Percentiles rank a stretch among this genome's conserved stretches.
Conservation (phyloP, 176 grass and related monocot species). For the Hyparrhenia diplandra region DNA sequence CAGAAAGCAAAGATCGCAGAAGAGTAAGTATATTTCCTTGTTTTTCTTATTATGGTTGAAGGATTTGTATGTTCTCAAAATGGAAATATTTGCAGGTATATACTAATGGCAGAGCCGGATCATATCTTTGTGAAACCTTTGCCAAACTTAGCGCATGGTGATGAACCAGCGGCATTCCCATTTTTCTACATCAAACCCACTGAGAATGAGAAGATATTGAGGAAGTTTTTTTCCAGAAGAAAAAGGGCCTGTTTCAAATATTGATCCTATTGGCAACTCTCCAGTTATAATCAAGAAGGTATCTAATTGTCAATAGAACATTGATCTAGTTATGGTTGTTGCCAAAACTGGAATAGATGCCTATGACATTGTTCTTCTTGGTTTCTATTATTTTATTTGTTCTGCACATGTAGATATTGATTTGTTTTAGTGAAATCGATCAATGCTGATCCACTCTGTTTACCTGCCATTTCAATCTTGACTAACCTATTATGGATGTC, state of each 20-base stretch:
- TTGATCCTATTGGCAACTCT: conserved; percentile 95
- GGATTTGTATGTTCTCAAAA: background rate
- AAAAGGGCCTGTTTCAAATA: conserved; percentile 77
- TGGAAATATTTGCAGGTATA: conserved; percentile 64
- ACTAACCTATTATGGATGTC: background rate
- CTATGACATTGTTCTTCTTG: background rate
- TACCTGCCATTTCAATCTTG: background rate
- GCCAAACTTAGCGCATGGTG: conserved; percentile 76
- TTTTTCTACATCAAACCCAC: conserved; percentile 96
- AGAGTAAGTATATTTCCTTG: conserved; percentile 57
- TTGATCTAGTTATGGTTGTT: background rate
- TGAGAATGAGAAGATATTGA: conserved; percentile 81
- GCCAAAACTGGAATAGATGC: conserved; percentile 3
- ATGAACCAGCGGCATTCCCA: conserved; percentile 67
- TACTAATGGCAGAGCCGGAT: conserved; percentile 99
- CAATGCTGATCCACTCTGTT: conserved; percentile 10
- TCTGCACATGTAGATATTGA: background rate
- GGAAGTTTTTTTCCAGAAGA: conserved; percentile 89
- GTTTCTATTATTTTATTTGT: background rate
- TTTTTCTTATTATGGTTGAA: background rate
- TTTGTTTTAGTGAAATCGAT: background rate
- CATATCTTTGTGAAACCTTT: conserved; percentile 92
- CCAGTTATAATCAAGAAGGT: conserved; percentile 99
- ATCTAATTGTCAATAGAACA: conserved; percentile 5
- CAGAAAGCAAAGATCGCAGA: conserved; percentile 65